A percentile compares a stretch with the other conserved stretches of the same genome.
These are phyloP conservation scores for Saccharomycopsis lassenensis DNA, from an alignment of 805 yeast species.

Conservation along the genomic window DNA sequence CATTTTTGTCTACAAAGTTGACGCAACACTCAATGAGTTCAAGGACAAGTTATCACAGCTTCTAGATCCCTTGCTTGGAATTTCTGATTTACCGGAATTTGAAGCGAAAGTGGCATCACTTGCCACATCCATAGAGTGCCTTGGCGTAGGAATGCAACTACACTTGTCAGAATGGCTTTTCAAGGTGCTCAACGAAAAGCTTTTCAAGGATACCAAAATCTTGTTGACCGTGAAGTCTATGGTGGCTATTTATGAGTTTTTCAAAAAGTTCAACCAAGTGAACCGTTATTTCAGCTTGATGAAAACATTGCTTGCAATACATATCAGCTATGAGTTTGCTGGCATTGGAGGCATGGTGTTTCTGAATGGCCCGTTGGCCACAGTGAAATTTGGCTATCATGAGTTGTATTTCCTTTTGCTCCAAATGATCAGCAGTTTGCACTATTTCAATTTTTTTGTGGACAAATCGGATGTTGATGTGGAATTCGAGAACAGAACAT, in stretches of 20 bases:
- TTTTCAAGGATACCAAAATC: no score
- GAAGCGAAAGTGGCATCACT: no score
- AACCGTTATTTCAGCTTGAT: conserved; percentile 13
- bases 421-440: conserved; percentile 4
- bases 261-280: conserved; percentile 4
- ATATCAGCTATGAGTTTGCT: conserved; percentile 5
- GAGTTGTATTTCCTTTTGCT: conserved; percentile 12
- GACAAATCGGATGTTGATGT: conserved; percentile 11
- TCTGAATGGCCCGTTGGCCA: no score
- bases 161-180: no score
- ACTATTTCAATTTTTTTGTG: conserved; percentile 7
- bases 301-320: conserved; percentile 4
- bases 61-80: no score
- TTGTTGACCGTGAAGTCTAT: not conserved
- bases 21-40: no score
- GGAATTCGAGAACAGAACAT: conserved; percentile 12
- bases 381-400: conserved; percentile 8
- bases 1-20: no score
- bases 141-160: no score
- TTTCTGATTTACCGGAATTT: no score
- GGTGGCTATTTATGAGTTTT: conserved; percentile 2
- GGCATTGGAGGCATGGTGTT: not conserved
- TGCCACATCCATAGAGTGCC: no score
- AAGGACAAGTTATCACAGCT: no score
- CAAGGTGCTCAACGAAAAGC: no score